Base-by-base conservation (phyloP, 108 stramenopile genomes). In the Skeletonema grethae region DNA sequence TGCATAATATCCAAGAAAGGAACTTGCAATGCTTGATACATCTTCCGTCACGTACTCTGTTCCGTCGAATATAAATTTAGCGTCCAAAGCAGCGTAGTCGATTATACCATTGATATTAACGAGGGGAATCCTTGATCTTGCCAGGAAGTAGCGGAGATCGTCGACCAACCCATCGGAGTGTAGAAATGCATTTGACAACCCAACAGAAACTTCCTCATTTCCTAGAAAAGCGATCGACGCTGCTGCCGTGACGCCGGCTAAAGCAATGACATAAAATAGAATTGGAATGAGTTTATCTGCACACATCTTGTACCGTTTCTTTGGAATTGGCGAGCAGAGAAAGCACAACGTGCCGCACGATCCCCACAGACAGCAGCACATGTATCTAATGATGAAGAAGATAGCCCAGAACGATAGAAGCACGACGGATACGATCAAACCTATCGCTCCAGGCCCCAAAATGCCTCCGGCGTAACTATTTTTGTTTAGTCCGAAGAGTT, bases 351-450 rank as follows among this genome's bases (percentile, higher is more conserved):
- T 31, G 20, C 58, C 36, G 18, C 68, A 75, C 11, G 67, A 67
- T 4, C 0, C 64, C 83, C 83, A 84, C 2, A 84, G 60, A 32
- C 83, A 84, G 38, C 83, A 84, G 48, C 83, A 84, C n/a, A 70
- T 67, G 43, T 77, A 84, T 39, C 83, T 35, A 1, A 64, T 66
- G 28, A 81, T 50, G 55, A 84, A 73, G 50, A 80, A 81, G 10
- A 84, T 28, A 5, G 61, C 20, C 83, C 83, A 84, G 12, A 60
- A 34, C 0, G 81, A 38, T n/a, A 84, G 57, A 9, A 79, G 39
- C 24, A 77, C 25, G 5, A 76, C 12, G 3, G 77, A 65, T 20
- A 84, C 45, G 5, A 75, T 61, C 22, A 62, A 28, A 7, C 80
- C 76, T 22, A 79, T 56, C 1, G 67, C 11, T 7, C 38, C 60